These are phyloP conservation scores for Neonothopanus nambi DNA, from an alignment of 1,284 basidiomycete species.

Conservation along the genomic window DNA sequence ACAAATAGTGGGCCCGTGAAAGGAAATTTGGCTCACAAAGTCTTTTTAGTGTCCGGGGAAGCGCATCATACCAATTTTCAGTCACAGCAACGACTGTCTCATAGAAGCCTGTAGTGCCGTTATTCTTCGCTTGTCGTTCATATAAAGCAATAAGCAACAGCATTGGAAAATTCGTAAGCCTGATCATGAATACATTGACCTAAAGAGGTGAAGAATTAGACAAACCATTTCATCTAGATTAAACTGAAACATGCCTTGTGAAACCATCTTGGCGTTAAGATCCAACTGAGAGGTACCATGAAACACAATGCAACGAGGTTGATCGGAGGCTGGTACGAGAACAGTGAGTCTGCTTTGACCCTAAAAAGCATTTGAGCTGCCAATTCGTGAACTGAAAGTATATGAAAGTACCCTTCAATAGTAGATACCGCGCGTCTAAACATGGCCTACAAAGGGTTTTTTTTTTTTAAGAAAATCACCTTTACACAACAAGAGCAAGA, in stretches of 20 bases:
- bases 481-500: slow-evolving; percentile 4
- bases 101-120: slow-evolving; percentile 62
- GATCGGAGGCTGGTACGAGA: slow-evolving; percentile 91
- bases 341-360: slow-evolving; percentile 86
- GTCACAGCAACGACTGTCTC: slow-evolving; percentile 68
- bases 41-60: slow-evolving; percentile 72
- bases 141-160: slow-evolving; percentile 80
- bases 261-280: slow-evolving; percentile 79
- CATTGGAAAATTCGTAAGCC: slow-evolving; percentile 85
- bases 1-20: slow-evolving; percentile 10
- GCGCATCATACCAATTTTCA: slow-evolving; percentile 69
- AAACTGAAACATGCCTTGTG: slow-evolving; percentile 60
- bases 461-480: slow-evolving; percentile 1
- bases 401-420: slow-evolving; percentile 71
- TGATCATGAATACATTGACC: slow-evolving; percentile 88
- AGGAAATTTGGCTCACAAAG: slow-evolving; percentile 53
- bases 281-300: slow-evolving; percentile 82
- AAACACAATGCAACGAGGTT: slow-evolving; percentile 82
- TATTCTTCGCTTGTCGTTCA: slow-evolving; percentile 75
- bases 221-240: neutral
- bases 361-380: slow-evolving; percentile 37
- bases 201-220: slow-evolving; percentile 30
- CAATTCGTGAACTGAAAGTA: slow-evolving; percentile 5
- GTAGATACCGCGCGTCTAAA: slow-evolving; percentile 89
- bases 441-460: slow-evolving; percentile 69